Evolutionary conservation across 2,329 filamentous ascomycete genomes (phyloP).

Genomic region (Furcasterigmium sp.): DNA sequence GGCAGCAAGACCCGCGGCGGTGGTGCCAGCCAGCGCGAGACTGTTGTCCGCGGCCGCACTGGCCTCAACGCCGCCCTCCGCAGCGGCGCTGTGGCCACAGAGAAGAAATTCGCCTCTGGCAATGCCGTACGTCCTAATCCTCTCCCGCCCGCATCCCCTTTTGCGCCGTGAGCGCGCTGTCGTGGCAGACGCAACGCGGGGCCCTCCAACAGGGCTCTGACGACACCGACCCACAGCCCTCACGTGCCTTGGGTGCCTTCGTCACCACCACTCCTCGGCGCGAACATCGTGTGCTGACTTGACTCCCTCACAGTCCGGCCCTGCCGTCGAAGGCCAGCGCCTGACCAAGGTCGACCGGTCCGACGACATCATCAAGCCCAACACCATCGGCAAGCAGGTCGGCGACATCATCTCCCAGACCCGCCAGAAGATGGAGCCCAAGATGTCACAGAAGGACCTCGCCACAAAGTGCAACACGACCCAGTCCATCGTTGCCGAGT

Average conservation of each 20-base stretch:
- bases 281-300: conserved; percentile 10
- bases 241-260: not conserved
- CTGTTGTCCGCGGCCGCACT: conserved; percentile 76
- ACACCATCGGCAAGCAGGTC: conserved; percentile 77
- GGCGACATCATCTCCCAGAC: conserved; percentile 77
- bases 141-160: not conserved
- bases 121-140: conserved; percentile 63
- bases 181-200: not conserved
- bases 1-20: conserved; percentile 71
- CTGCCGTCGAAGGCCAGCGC: conserved; percentile 77
- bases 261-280: not conserved
- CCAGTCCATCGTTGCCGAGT: conserved; percentile 71
- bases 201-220: not conserved
- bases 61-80: conserved; percentile 88
- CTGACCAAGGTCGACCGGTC: conserved; percentile 96
- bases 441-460: conserved; percentile 89
- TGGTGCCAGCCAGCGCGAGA: conserved; percentile 67
- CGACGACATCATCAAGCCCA: conserved; percentile 97
- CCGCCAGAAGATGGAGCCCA: conserved; percentile 77
- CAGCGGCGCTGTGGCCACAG: conserved; percentile 71
- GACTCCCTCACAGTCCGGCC: conserved; percentile 34
- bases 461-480: conserved; percentile 90
- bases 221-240: conserved; percentile 3
- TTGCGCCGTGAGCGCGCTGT: not conserved
- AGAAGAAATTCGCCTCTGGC: conserved; percentile 81